phyloP scores from a whole-genome alignment of 257 asterid genomes.

The Dorcoceras hygrometricum region DNA sequence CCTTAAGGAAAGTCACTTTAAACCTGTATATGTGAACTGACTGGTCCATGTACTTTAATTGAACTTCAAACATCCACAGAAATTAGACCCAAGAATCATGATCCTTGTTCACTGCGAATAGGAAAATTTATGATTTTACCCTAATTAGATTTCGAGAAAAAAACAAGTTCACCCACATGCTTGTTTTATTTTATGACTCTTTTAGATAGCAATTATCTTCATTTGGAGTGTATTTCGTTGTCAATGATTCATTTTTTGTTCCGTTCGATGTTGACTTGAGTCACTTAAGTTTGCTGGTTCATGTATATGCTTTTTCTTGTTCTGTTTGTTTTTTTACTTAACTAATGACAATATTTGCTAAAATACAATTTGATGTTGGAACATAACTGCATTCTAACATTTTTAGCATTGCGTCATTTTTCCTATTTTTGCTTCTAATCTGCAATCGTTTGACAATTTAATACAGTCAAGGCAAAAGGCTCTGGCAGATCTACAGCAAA shows the following conservation, averaged over 20 bases:
- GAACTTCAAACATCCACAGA: neutral
- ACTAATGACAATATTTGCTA: neutral
- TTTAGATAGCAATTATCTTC: neutral
- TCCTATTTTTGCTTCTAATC: slow-evolving; percentile 15
- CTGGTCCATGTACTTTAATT: neutral
- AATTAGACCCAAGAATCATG: neutral
- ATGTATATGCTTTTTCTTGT: neutral
- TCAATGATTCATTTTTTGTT: neutral
- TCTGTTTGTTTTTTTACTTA: neutral
- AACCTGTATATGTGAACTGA: neutral
- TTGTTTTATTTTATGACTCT: neutral
- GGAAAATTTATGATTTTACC: neutral
- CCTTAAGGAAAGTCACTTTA: neutral
- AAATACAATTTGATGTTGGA: neutral
- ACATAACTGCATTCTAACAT: neutral
- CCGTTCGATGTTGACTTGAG: neutral
- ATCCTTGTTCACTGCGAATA: neutral
- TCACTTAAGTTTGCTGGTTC: neutral
- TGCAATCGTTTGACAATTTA: slow-evolving; percentile 21
- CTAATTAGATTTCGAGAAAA: neutral
- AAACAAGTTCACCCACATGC: neutral
- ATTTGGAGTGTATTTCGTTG: neutral
- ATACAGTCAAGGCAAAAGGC: slow-evolving; percentile 99
- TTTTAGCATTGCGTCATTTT: neutral
- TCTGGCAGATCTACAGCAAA: slow-evolving; percentile 76